These are phyloP conservation scores for Spathaspora passalidarum DNA, from an alignment of 805 yeast genomes.

Conservation along the genomic window DNA sequence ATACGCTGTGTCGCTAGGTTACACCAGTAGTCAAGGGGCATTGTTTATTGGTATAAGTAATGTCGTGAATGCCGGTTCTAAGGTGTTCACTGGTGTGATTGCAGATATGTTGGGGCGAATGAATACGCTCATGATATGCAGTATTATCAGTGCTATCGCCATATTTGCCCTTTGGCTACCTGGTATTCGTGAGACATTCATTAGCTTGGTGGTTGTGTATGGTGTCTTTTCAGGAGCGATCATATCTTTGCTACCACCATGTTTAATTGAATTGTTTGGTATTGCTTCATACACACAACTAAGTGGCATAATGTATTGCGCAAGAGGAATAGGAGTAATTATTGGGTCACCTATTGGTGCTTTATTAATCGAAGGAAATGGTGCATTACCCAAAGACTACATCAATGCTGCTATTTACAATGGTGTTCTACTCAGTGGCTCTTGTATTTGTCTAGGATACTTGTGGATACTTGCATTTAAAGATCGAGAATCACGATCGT, in stretches of 20 bases:
- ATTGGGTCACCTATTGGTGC: conserved; percentile 37
- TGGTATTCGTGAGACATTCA: conserved; percentile 18
- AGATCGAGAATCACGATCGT: conserved; percentile 7
- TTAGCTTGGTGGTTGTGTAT: conserved; percentile 29
- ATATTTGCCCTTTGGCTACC: conserved; percentile 20
- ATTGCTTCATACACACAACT: conserved; percentile 27
- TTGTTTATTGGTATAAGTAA: conserved; percentile 33
- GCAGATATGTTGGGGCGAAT: conserved; percentile 18
- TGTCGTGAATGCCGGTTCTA: conserved; percentile 25
- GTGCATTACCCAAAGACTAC: conserved; percentile 16
- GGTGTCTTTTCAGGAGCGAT: conserved; percentile 36
- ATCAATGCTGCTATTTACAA: conserved; percentile 24
- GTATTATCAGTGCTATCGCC: conserved; percentile 13
- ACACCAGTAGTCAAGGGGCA: conserved; percentile 26
- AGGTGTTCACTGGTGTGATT: conserved; percentile 15
- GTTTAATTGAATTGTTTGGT: conserved; percentile 31
- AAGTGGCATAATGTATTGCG: conserved; percentile 30
- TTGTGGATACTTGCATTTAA: conserved; percentile 10
- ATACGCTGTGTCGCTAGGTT: conserved; percentile 28
- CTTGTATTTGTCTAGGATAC: conserved; percentile 13
- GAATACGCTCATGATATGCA: conserved; percentile 17
- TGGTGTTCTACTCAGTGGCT: conserved; percentile 19
- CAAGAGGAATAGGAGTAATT: conserved; percentile 30
- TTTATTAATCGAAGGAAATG: conserved; percentile 17
- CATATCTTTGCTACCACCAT: conserved; percentile 29